Base-by-base conservation (phyloP, 2,329 filamentous ascomycete genomes). In the Pseudocercospora crystallina region DNA sequence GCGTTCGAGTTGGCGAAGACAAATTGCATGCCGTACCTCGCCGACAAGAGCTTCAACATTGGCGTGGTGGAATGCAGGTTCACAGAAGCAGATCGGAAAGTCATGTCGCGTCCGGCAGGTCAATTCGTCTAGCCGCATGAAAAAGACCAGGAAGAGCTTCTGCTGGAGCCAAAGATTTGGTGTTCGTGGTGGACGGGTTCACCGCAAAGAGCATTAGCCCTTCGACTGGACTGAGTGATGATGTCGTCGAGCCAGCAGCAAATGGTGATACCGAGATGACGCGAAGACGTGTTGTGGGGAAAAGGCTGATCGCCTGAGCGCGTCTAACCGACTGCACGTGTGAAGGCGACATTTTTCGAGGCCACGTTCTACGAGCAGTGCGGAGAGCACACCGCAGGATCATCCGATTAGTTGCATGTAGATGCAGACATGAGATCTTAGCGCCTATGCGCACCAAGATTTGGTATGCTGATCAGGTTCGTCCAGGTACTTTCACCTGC, bases 271-370 rank as follows among this genome's bases (percentile, higher is more conserved):
- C 8, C 39, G 40, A 35, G 33, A 44, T 42, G 50, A 45, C 40
- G 40, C 44, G 50, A 45, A 43, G 44, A 37, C 45, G 50, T 43
- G 50, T 53, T 40, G 45, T 26, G 51, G 51, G 47, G 47, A 37
- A 37, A 42, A 30, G 29, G 20, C 39, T 31, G 20, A 26, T 42
- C 32, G 45, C 11, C 31, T 37, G 29, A 31, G 40, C 37, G 46
- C 46, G 46, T 34, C n/a, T 35, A 29, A 20, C 26, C 26, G 9
- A 29, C 13, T 32, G 41, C 51, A 53, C 51, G 46, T 49, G 47
- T 20, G 29, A 40, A 33, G 35, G 43, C 17, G 38, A 33, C 41
- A 36, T 45, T 33, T 17, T 14, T 31, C 35, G 33, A 40, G 29
- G 32, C 49, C 29, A 33, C 26, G 11, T 17, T 15, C 17, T 39